Base-by-base conservation (phyloP, 495 filamentous ascomycete genomes). In the Cercophora samala region DNA sequence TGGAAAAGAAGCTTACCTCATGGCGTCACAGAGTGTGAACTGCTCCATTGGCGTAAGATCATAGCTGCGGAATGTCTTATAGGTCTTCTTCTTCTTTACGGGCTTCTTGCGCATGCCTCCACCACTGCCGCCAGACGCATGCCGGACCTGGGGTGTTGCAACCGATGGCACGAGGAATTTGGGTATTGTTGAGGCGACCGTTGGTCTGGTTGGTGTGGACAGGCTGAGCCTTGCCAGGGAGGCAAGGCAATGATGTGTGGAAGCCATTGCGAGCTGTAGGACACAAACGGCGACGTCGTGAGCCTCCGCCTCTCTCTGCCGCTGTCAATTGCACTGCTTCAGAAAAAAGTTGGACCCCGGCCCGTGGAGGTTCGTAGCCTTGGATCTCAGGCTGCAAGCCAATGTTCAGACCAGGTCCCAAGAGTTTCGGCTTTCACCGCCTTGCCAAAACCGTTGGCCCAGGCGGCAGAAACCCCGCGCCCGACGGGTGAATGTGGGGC, bases 11-110 rank as follows among this genome's bases (percentile, higher is more conserved):
- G 26, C 85, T 58, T 85, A 94, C 91, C 93, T 86, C 88, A 99
- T 96, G 6, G 95, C 95, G 82, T 99, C 95, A 70, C 90, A 91
- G 13, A 99, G 84, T 5, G 91, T 84, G 74, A 87, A 95, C 69
- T 91, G 87, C 46, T 91, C 73, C 80, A 69, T 87, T 79, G 69
- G 85, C 70, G 81, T 24, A 75, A 82, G 75, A 86, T 97, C 67
- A 82, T 86, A 67, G 77, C 85, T 63, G 83, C 83, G 64, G 66
- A 75, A 80, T 0, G 80, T 78, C 77, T 90, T 92, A 78, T 87
- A 89, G 73, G 85, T 85, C 77, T 89, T 87, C 78, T 86, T 84
- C 59, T 76, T 75, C 71, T 81, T 82, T n/a, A 81, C 78, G 8
- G 75, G 77, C 61, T 79, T 77, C 72, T 85, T 83, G 69, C 82